A percentile compares a stretch with the other conserved stretches of the same genome.
Conservation (phyloP, 345 rosid genomes). For the Dipteronia sinensis region DNA sequence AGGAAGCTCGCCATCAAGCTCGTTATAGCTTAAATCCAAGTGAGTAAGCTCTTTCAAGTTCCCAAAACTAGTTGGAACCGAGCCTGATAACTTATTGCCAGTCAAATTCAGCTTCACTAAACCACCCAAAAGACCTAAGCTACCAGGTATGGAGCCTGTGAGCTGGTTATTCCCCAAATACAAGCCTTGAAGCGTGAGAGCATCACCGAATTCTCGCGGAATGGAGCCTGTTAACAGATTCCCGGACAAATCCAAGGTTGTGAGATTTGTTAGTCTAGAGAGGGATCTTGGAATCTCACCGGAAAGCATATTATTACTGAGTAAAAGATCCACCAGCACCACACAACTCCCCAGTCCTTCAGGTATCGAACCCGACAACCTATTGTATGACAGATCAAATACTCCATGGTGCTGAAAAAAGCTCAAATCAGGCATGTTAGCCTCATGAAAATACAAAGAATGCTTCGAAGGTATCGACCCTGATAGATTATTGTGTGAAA, state of each 20-base stretch:
- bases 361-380: constrained; percentile 71
- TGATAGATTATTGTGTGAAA: constrained; percentile 71
- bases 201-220: constrained; percentile 58
- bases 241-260: constrained; percentile 76
- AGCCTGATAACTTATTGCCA: constrained; percentile 55
- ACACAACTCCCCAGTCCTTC: constrained; percentile 65
- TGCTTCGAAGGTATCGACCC: constrained; percentile 70
- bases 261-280: constrained; percentile 60
- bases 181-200: constrained; percentile 76
- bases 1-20: constrained; percentile 66
- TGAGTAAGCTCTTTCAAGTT: constrained; percentile 70
- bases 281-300: constrained; percentile 77
- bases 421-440: constrained; percentile 66
- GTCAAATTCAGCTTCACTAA: constrained; percentile 87
- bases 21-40: constrained; percentile 75
- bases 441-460: constrained; percentile 65
- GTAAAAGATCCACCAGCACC: constrained; percentile 68
- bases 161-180: constrained; percentile 75
- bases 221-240: constrained; percentile 66
- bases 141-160: constrained; percentile 64
- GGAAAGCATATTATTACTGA: constrained; percentile 67
- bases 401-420: constrained; percentile 89
- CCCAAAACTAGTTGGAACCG: constrained; percentile 66
- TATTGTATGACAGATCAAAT: constrained; percentile 68
- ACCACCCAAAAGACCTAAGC: constrained; percentile 57